Percentiles rank a stretch among this genome's conserved stretches.
Evolutionary conservation across 306 rosid species (phyloP).

Genomic region (Malus asiatica): DNA sequence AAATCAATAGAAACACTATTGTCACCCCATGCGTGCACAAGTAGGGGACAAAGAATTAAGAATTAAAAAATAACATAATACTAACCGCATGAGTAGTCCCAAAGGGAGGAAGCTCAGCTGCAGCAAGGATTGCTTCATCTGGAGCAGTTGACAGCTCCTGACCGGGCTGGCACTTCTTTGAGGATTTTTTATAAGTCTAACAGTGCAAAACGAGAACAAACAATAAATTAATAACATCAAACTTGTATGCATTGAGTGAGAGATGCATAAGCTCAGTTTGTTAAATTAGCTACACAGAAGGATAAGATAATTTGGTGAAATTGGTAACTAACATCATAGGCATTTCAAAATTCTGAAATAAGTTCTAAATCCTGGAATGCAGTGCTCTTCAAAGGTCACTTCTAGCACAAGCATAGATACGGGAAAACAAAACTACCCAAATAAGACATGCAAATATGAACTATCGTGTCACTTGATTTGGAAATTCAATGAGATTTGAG

Average conservation of each 20-base stretch:
- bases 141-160: constrained; percentile 21
- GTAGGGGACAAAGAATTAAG: background rate
- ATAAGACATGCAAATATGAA: background rate
- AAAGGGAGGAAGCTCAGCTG: constrained; percentile 56
- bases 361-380: background rate
- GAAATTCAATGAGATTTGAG: constrained; percentile 11
- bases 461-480: background rate
- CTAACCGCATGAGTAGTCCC: constrained; percentile 68
- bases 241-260: background rate
- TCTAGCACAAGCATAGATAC: background rate
- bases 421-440: background rate
- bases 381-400: background rate
- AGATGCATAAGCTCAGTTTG: background rate
- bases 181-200: constrained; percentile 65
- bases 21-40: background rate
- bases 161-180: constrained; percentile 28
- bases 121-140: constrained; percentile 37
- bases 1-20: background rate
- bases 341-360: background rate
- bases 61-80: background rate
- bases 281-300: background rate
- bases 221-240: background rate
- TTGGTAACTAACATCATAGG: background rate
- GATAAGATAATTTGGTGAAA: background rate
- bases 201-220: constrained; percentile 7